A percentile compares a stretch with the other conserved stretches of the same genome.
Conservation (phyloP, 352 stramenopile genomes). For the Nothophytophthora sp. region DNA sequence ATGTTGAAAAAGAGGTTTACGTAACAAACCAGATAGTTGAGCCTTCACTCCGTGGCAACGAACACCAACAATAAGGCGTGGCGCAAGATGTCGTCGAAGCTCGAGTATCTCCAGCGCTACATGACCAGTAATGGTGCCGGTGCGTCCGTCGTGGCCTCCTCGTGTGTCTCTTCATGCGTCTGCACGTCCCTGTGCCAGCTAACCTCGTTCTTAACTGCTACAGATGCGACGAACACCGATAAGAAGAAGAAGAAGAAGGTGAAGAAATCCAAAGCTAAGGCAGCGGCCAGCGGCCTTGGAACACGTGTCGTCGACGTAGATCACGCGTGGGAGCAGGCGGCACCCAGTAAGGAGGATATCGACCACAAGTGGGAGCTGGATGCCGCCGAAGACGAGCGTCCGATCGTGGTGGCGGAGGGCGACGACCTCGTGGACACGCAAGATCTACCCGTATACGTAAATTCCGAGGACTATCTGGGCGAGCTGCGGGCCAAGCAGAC, state of each 20-base stretch:
- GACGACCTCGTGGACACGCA: conserved; percentile 58
- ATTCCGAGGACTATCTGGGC: conserved; percentile 65
- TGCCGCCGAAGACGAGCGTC: conserved; percentile 40
- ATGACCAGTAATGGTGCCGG: conserved; percentile 38
- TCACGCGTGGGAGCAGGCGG: conserved; percentile 52
- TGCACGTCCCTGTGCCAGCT: conserved; percentile 7
- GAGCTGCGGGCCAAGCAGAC: conserved; percentile 40
- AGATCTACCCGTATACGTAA: conserved; percentile 72
- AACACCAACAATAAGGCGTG: neutral
- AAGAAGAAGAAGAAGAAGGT: conserved; percentile 52
- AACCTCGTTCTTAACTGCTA: conserved; percentile 2
- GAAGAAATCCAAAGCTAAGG: conserved; percentile 24
- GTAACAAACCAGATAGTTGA: no score
- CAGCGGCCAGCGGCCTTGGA: conserved; percentile 2
- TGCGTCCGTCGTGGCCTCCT: conserved; percentile 11
- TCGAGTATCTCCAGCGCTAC: conserved; percentile 83
- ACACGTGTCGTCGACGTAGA: conserved; percentile 63
- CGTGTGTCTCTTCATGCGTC: neutral
- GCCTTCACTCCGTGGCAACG: no score
- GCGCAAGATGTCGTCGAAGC: conserved; percentile 55
- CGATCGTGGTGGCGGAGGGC: conserved; percentile 40
- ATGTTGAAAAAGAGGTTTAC: no score
- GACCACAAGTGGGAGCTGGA: conserved; percentile 71
- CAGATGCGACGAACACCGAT: conserved; percentile 21
- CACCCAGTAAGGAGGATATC: conserved; percentile 43